Base-by-base conservation (phyloP, 2,329 filamentous ascomycete genomes). In the Colletotrichum salicis region DNA sequence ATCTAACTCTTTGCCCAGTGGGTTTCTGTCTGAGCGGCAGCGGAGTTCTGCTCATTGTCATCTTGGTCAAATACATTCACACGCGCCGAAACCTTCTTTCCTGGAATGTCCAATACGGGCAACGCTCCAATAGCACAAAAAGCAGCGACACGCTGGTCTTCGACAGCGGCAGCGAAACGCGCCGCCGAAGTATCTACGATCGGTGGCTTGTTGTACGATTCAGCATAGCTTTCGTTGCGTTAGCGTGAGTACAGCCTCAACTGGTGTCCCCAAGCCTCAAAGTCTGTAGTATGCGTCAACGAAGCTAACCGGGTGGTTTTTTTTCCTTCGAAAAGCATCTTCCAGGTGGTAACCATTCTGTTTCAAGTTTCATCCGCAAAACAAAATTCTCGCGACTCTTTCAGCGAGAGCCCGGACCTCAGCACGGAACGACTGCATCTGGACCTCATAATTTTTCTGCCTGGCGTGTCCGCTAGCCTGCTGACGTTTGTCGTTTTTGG, bases 171-270 rank as follows among this genome's bases (percentile, higher is more conserved):
- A 35, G 35, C 6, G 60, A 54, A 29, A 59, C 29, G 4, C 73
- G 56, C 64, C 70, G 67, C 58, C 73, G 69, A 55, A 81, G 78
- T 31, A 84, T 85, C 11, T 86, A 86, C 73, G 84, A 86, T 73
- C 79, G 77, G 52, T 86, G 84, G 79, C 79, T 86, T 5, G 74
- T 86, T 6, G 77, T 82, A 7, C 82, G 85, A 11, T 86, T 86
- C 72, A 81, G 81, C 1, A 79, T 86, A 13, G 84, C 80, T 2
- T 86, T 86, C 68, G 67, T 82, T 3, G 79, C 84, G 12, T 74
- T 86, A 54, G 78, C 80, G 81, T 82, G 72, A 74, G 79, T 64
- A 55, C 31, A 69, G 48, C 27, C 48, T 56, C 33, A 41, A 7
- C 15, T 19, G 4, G 11, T 59, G 4, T 5, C 37, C 41, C 41